Evolutionary conservation across 441 rosid species (phyloP), one percentile per base, ranked within the genome.

Genomic region (Aquilaria agallochum): DNA sequence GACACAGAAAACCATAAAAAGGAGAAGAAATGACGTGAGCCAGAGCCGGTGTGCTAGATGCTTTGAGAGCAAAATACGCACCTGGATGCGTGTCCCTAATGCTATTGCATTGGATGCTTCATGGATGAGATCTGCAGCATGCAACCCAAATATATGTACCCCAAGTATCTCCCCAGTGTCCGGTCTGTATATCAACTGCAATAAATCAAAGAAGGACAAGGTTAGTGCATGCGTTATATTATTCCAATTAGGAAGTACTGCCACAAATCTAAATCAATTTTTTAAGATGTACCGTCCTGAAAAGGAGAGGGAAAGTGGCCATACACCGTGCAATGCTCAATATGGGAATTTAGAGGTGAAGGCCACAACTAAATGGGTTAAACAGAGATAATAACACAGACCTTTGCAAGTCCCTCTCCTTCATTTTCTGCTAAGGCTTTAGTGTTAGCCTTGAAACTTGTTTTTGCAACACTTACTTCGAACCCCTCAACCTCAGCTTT

Each of bases 51-150:
- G 44, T 11, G 52, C 45, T 20, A 55, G 27, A 20, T 11, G 58
- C 15, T 48, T 55, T 56, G 27, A 34, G 61, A 44, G 14, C 45
- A 40, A 45, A 65, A 48, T 11, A 9, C 77, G 15, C 51, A 83
- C 97, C 76, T 91, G 92, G 75, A 94, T 84, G n/a, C 85, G 72
- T 34, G 97, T 87, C 56, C 96, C 96, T 65, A 94, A 59, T 46
- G 96, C 96, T 56, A 94, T 87, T 8, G 99, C 99, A 72, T 94
- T 94, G 45, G 99, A 94, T 55, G 97, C 99, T 88, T 94, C 99
- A 55, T 94, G 99, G 77, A 94, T 94, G 69, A 91, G 97, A 75
- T 94, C 99, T 55, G 99, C 97, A 27, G 99, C 97, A 48, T 94
- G 99, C 74, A 94, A 68, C 52, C 99, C 98, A 68, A 95, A 86